Evolutionary conservation across 352 stramenopile genomes (phyloP).

Genomic region (Globisporangium paddicum): DNA sequence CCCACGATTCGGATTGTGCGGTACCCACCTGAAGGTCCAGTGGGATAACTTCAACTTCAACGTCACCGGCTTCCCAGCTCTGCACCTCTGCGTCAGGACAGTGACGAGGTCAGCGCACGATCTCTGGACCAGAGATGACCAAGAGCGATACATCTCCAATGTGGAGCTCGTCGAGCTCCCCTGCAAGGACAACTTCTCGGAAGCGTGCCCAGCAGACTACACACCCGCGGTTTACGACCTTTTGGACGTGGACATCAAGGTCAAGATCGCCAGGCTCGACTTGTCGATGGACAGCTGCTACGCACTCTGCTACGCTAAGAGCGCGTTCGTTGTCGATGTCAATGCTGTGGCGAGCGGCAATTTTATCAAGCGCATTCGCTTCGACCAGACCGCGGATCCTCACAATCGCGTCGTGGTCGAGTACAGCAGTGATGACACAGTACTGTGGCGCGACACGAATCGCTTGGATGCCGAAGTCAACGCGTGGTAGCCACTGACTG

Average conservation of each 20-base stretch:
- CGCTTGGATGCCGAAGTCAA: background rate
- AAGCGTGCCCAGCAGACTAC: background rate
- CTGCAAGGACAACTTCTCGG: background rate
- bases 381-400: background rate
- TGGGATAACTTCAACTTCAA: conserved; percentile 2
- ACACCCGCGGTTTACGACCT: background rate
- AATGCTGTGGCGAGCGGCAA: background rate
- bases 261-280: background rate
- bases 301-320: background rate
- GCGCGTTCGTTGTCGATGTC: background rate
- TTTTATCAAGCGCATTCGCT: background rate
- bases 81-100: background rate
- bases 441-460: background rate
- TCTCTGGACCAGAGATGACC: background rate
- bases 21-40: background rate
- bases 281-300: background rate
- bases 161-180: background rate
- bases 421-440: background rate
- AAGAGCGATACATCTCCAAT: background rate
- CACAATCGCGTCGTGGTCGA: background rate
- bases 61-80: background rate
- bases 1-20: background rate
- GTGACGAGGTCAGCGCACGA: background rate
- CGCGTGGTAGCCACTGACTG: background rate
- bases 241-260: background rate